These are phyloP conservation scores for Linum trigynum DNA, from an alignment of 345 rosid genomes.

Conservation along the genomic window DNA sequence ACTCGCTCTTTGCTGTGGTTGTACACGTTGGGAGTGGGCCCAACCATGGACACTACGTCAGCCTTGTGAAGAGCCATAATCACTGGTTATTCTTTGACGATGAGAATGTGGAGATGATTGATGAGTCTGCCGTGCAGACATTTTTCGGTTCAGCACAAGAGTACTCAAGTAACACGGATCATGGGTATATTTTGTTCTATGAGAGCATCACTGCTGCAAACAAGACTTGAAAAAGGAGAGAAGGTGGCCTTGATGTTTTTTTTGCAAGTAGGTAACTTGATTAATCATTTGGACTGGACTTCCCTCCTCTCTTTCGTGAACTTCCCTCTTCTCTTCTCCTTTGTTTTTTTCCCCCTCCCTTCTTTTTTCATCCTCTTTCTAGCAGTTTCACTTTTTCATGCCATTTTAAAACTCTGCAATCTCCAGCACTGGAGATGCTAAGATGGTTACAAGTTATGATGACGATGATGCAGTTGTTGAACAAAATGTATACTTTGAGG, in stretches of 20 bases:
- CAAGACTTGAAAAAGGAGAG: conserved; percentile 36
- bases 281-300: conserved; percentile 28
- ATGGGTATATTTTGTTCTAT: conserved; percentile 93
- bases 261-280: conserved; percentile 28
- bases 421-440: conserved; percentile 19
- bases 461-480: conserved; percentile 13
- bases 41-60: conserved; percentile 91
- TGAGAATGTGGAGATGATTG: conserved; percentile 95
- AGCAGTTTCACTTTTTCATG: not conserved
- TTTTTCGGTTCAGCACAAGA: conserved; percentile 98
- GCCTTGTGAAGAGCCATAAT: conserved; percentile 98
- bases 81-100: conserved; percentile 98
- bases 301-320: conserved; percentile 12
- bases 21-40: conserved; percentile 99
- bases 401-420: conserved; percentile 23
- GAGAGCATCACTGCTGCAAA: conserved; percentile 59
- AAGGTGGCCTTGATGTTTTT: conserved; percentile 14
- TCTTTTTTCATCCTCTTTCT: no score
- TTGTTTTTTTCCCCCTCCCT: conserved; percentile 8
- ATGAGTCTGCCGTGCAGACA: conserved; percentile 94
- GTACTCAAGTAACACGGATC: conserved; percentile 92
- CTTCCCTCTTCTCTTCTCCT: conserved; percentile 15
- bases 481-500: conserved; percentile 34
- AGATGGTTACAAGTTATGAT: conserved; percentile 7
- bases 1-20: conserved; percentile 93